These are phyloP conservation scores for Acer yangbiense DNA, from an alignment of 345 rosid species.

Conservation along the genomic window DNA sequence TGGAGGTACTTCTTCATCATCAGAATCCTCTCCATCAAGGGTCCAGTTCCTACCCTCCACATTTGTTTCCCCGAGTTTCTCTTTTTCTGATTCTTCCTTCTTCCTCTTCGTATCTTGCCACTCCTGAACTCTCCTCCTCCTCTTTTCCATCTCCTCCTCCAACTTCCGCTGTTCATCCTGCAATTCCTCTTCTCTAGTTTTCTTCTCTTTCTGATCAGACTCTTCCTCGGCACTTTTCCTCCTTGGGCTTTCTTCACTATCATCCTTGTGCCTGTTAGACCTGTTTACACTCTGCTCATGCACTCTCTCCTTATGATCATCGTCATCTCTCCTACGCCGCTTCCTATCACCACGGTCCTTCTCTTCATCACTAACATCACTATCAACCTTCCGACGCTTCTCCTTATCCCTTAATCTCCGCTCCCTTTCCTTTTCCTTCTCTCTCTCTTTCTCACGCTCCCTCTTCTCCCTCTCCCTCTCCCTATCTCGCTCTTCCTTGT, in stretches of 20 bases:
- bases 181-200: conserved; percentile 76
- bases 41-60: conserved; percentile 80
- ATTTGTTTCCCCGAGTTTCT: conserved; percentile 59
- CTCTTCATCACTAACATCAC: conserved; percentile 64
- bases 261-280: conserved; percentile 57
- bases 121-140: conserved; percentile 95
- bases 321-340: conserved; percentile 59
- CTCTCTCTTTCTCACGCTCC: conserved; percentile 13
- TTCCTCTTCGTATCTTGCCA: conserved; percentile 95
- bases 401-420: conserved; percentile 61
- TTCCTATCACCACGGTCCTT: conserved; percentile 52
- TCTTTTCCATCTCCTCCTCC: conserved; percentile 86
- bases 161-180: conserved; percentile 78
- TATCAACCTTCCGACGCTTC: conserved; percentile 52
- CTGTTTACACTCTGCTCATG: conserved; percentile 58
- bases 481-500: conserved; percentile 29
- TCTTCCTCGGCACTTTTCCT: conserved; percentile 56
- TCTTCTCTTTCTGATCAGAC: conserved; percentile 51
- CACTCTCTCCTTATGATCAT: conserved; percentile 61
- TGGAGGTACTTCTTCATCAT: conserved; percentile 72
- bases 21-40: conserved; percentile 86
- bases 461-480: background rate
- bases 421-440: conserved; percentile 44
- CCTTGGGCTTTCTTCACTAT: conserved; percentile 56
- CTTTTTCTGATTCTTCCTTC: conserved; percentile 76